These are phyloP conservation scores for Macrotyloma uniflorum DNA, from an alignment of 306 rosid genomes.

Conservation along the genomic window DNA sequence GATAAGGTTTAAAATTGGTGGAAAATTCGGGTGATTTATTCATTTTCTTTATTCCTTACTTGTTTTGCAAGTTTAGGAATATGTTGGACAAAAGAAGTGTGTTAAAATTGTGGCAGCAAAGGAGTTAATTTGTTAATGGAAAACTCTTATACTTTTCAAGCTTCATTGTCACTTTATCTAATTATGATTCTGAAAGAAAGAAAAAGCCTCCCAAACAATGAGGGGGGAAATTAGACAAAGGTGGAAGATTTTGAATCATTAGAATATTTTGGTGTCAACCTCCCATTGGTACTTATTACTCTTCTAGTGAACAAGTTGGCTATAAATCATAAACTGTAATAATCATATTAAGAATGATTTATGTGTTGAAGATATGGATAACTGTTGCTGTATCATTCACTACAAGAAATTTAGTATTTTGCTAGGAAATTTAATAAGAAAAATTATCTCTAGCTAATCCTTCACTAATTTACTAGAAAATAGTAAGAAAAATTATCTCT, in stretches of 20 bases:
- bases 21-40: background rate
- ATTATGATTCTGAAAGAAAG: slow-evolving; percentile 26
- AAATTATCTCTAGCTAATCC: too few species aligned
- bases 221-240: background rate
- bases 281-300: background rate
- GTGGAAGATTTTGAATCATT: slow-evolving; percentile 22
- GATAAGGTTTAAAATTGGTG: slow-evolving; percentile 25
- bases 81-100: slow-evolving; percentile 37
- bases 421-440: too few species aligned
- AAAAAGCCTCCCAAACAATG: background rate
- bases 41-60: slow-evolving; percentile 45
- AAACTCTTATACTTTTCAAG: slow-evolving; percentile 34
- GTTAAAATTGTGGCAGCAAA: slow-evolving; percentile 31
- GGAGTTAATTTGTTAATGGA: slow-evolving; percentile 17
- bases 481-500: too few species aligned
- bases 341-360: background rate
- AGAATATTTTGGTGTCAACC: slow-evolving; percentile 13
- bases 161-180: slow-evolving; percentile 5
- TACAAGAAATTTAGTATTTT: too few species aligned
- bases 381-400: background rate
- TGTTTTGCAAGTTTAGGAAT: slow-evolving; percentile 42
- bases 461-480: too few species aligned
- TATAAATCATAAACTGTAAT: background rate
- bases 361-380: background rate
- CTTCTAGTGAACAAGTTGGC: background rate